A percentile compares a stretch with the other conserved stretches of the same genome.
Evolutionary conservation across 2,329 filamentous ascomycete genomes (phyloP).

Genomic region (Fusarium sp.): DNA sequence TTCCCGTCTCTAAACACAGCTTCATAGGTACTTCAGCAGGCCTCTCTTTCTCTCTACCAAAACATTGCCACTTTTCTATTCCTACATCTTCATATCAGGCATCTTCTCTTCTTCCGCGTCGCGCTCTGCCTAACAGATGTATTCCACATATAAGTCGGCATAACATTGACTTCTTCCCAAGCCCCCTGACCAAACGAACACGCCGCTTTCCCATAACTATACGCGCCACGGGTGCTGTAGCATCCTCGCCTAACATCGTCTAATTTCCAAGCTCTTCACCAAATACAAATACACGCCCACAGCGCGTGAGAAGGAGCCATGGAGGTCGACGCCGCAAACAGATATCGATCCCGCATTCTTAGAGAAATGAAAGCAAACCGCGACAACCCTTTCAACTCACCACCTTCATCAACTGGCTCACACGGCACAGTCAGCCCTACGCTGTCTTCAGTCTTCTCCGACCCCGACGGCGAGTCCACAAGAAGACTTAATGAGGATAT

Average conservation of each 20-base stretch:
- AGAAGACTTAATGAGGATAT: conserved; percentile 61
- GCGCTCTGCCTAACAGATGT: conserved; percentile 25
- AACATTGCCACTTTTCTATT: conserved; percentile 12
- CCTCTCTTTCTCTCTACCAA: conserved; percentile 27
- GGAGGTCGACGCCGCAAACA: conserved; percentile 53
- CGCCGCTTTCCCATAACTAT: conserved; percentile 8
- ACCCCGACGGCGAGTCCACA: conserved; percentile 64
- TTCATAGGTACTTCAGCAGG: conserved; percentile 10
- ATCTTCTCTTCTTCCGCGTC: conserved; percentile 18
- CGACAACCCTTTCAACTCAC: conserved; percentile 67
- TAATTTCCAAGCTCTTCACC: conserved; percentile 28
- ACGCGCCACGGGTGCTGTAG: conserved; percentile 36
- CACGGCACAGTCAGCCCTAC: conserved; percentile 66
- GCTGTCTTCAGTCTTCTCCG: conserved; percentile 61
- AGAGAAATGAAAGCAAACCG: conserved; percentile 63
- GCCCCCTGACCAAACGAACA: conserved; percentile 14
- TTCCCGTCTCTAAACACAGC: conserved; percentile 33
- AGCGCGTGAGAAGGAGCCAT: conserved; percentile 48
- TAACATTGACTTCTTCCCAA: conserved; percentile 34
- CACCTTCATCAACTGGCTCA: conserved; percentile 66
- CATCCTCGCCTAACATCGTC: conserved; percentile 32
- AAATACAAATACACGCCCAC: conserved; percentile 26
- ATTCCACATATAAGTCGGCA: conserved; percentile 11
- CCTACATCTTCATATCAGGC: conserved; percentile 20
- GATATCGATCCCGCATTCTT: conserved; percentile 59